Evolutionary conservation across 768 basidiomycete species (phyloP).

Genomic region (Cubamyces sp.): DNA sequence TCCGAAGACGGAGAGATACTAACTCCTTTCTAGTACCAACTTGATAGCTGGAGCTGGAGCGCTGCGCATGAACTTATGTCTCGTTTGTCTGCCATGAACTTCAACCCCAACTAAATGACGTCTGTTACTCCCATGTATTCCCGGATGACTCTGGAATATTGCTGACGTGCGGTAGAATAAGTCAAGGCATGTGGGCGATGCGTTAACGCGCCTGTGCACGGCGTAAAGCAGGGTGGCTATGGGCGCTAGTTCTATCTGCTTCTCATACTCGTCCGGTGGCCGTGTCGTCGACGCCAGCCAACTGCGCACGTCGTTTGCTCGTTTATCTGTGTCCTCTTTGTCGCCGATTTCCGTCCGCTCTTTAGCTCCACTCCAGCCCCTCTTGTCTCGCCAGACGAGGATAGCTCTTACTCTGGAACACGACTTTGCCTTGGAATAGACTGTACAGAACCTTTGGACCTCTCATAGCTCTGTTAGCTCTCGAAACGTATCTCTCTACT

Average conservation of each 20-base stretch:
- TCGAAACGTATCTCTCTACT: not conserved
- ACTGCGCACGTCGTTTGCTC: not conserved
- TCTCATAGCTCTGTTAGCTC: not conserved
- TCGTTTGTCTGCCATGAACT: no score
- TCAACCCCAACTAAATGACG: no score
- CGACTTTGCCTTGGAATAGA: not conserved
- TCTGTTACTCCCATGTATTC: no score
- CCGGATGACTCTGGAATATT: no score
- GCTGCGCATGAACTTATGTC: no score
- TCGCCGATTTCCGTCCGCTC: conserved; percentile 10
- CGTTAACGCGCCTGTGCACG: no score
- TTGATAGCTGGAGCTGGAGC: no score
- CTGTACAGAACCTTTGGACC: not conserved
- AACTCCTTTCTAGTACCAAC: no score
- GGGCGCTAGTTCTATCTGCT: conserved; percentile 4
- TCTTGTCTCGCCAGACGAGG: not conserved
- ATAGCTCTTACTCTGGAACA: not conserved
- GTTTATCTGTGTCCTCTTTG: not conserved
- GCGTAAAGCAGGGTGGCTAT: no score
- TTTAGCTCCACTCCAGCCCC: not conserved
- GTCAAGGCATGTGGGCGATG: no score
- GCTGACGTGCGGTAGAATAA: no score
- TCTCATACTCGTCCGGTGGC: not conserved
- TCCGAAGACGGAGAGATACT: not conserved
- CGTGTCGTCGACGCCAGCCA: conserved; percentile 1